Conservation (phyloP, 1,139 yeast genomes). For the Geotrichum cucujoidarum region DNA sequence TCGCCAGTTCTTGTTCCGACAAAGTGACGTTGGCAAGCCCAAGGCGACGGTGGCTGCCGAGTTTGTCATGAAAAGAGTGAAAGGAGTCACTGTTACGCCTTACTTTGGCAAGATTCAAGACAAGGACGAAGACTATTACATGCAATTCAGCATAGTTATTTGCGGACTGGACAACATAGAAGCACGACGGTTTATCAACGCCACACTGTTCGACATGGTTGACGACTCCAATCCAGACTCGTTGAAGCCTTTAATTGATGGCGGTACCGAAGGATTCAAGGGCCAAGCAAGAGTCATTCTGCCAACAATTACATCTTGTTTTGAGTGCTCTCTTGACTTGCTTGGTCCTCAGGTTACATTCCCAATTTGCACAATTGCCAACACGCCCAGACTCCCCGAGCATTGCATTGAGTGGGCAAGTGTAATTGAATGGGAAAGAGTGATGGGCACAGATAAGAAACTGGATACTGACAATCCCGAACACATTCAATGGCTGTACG, state of each 20-base stretch:
- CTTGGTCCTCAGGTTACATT: slow-evolving; percentile 65
- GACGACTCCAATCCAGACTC: slow-evolving; percentile 48
- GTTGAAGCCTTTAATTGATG: slow-evolving; percentile 81
- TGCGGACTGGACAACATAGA: slow-evolving; percentile 90
- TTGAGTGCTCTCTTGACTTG: slow-evolving; percentile 84
- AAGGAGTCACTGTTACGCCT: slow-evolving; percentile 48
- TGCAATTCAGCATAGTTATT: slow-evolving; percentile 64
- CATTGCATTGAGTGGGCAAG: slow-evolving; percentile 94
- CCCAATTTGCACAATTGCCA: slow-evolving; percentile 93
- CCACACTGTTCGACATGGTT: slow-evolving; percentile 61
- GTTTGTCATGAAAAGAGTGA: slow-evolving; percentile 48
- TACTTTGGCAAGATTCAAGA: slow-evolving; percentile 71
- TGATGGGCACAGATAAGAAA: slow-evolving; percentile 41
- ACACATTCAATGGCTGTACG: slow-evolving; percentile 63
- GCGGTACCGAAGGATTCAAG: slow-evolving; percentile 92
- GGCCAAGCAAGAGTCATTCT: slow-evolving; percentile 88
- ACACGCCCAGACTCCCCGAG: slow-evolving; percentile 88
- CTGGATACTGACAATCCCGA: slow-evolving; percentile 68
- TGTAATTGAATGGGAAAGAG: slow-evolving; percentile 66
- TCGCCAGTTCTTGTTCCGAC: slow-evolving; percentile 79
- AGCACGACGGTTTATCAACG: slow-evolving; percentile 90
- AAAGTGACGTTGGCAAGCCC: slow-evolving; percentile 66
- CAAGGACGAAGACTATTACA: slow-evolving; percentile 58
- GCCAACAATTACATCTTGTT: slow-evolving; percentile 83
- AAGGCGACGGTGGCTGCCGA: slow-evolving; percentile 79